These are phyloP conservation scores for Neoscytalidium dimidiatum DNA, from an alignment of 2,329 filamentous ascomycete genomes.

Conservation along the genomic window DNA sequence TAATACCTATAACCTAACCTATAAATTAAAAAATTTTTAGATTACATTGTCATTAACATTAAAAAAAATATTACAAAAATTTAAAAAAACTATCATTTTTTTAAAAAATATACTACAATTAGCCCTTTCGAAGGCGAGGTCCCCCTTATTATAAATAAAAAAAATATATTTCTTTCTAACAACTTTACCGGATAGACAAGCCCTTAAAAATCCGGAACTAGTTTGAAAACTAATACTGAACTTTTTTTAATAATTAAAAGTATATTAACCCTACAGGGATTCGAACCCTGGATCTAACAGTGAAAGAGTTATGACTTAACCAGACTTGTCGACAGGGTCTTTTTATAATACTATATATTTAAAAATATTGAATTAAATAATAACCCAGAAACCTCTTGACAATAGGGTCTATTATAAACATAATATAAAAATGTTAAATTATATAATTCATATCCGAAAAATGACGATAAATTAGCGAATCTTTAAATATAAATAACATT, in stretches of 20 bases:
- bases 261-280: constrained; percentile 2
- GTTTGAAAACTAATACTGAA: neutral
- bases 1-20: too few relatives aligned
- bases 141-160: neutral
- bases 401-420: neutral
- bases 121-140: neutral
- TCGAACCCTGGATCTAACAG: constrained; percentile 5
- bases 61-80: neutral
- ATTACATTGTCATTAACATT: too few relatives aligned
- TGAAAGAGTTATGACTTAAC: constrained; percentile 8
- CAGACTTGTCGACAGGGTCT: constrained; percentile 6
- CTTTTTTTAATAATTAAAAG: neutral
- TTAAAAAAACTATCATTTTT: neutral
- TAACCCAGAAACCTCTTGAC: neutral
- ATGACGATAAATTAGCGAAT: neutral
- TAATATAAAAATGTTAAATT: constrained; percentile 10
- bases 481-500: neutral
- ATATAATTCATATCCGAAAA: neutral
- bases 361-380: neutral
- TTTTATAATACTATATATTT: neutral
- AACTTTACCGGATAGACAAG: too few relatives aligned
- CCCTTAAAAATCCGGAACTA: too few relatives aligned
- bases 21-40: too few relatives aligned
- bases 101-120: neutral
- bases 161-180: neutral